phyloP scores from a whole-genome alignment of 1,284 basidiomycete species.

The Pseudozyma pruni region DNA sequence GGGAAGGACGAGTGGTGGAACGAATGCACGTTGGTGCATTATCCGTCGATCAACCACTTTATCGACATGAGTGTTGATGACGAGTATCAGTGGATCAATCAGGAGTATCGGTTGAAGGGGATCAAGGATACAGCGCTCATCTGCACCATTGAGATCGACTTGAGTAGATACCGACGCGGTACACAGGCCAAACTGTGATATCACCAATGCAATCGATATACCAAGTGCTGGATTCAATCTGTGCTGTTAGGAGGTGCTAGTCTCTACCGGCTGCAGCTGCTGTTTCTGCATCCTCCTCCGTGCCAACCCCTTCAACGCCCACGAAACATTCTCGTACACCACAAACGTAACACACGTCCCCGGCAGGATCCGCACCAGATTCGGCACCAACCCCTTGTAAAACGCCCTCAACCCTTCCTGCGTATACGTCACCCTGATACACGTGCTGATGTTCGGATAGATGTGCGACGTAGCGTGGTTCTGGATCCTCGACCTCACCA shows the following conservation, averaged over 20 bases:
- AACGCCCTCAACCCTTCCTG: conserved; percentile 86
- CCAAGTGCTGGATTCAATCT: no score
- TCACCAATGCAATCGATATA: neutral
- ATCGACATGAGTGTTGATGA: conserved; percentile 50
- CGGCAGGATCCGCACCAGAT: conserved; percentile 92
- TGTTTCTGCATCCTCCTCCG: conserved; percentile 19
- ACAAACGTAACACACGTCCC: conserved; percentile 99
- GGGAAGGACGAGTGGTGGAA: conserved; percentile 44
- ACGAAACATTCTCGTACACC: conserved; percentile 84
- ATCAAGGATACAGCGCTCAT: conserved; percentile 49
- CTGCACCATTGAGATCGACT: conserved; percentile 41
- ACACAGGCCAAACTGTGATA: conserved; percentile 16
- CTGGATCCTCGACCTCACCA: conserved; percentile 92
- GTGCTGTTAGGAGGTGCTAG: conserved; percentile 5
- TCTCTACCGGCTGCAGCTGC: conserved; percentile 19
- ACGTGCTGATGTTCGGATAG: conserved; percentile 84
- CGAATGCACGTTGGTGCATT: conserved; percentile 47
- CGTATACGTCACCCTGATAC: conserved; percentile 81
- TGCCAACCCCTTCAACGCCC: conserved; percentile 52
- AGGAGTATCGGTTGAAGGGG: conserved; percentile 32
- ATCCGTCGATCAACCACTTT: conserved; percentile 52
- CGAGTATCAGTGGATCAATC: conserved; percentile 50
- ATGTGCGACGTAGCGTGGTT: conserved; percentile 69
- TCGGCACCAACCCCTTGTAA: conserved; percentile 95
- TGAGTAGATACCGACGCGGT: conserved; percentile 3